A percentile compares a stretch with the other conserved stretches of the same genome.
phyloP scores from a whole-genome alignment of 1,284 basidiomycete genomes.

The Ustilago tritici region DNA sequence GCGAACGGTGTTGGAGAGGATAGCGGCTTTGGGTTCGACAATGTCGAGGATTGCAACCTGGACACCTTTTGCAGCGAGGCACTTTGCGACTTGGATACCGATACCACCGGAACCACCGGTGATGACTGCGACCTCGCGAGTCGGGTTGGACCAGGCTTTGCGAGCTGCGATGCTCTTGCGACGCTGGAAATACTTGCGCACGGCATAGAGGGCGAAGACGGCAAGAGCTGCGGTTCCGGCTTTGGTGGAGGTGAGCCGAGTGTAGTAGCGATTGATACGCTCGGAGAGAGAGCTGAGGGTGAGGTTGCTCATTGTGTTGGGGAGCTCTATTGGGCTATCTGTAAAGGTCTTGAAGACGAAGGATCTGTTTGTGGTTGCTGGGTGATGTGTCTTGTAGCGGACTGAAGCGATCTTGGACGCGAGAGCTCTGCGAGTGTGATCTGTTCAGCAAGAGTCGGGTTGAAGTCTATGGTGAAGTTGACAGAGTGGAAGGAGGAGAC shows the following conservation, averaged over 20 bases:
- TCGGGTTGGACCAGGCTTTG: slow-evolving; percentile 55
- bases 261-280: slow-evolving; percentile 32
- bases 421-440: neutral
- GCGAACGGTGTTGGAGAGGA: slow-evolving; percentile 21
- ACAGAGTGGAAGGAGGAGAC: neutral
- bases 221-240: slow-evolving; percentile 31
- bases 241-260: slow-evolving; percentile 29
- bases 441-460: neutral
- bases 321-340: no score
- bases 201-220: slow-evolving; percentile 30
- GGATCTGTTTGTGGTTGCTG: no score
- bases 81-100: slow-evolving; percentile 61
- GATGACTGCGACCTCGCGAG: slow-evolving; percentile 62
- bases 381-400: no score
- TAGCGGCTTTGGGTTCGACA: slow-evolving; percentile 37
- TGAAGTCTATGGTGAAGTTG: neutral
- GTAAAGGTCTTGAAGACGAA: no score
- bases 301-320: slow-evolving; percentile 24
- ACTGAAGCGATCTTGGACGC: neutral
- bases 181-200: slow-evolving; percentile 20
- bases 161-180: slow-evolving; percentile 39
- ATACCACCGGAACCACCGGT: slow-evolving; percentile 68
- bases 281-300: slow-evolving; percentile 25
- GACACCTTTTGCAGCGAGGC: slow-evolving; percentile 43
- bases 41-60: slow-evolving; percentile 68